phyloP scores from a whole-genome alignment of 768 basidiomycete species.

The Pisolithus albus region DNA sequence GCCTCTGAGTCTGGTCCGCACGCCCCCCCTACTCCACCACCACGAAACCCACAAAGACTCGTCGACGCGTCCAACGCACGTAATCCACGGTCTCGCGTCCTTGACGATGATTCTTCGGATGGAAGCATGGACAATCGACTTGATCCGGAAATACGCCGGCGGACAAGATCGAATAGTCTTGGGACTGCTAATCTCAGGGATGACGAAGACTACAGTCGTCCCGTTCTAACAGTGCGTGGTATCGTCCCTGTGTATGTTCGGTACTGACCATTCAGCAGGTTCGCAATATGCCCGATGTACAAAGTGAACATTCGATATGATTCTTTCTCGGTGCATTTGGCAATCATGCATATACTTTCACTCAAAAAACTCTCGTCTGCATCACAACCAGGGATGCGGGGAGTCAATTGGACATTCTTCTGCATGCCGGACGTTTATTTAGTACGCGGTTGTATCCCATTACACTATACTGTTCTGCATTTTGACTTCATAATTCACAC shows the following conservation, averaged over 20 bases:
- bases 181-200: constrained; percentile 31
- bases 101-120: constrained; percentile 8
- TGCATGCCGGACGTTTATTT: constrained; percentile 15
- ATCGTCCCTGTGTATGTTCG: not conserved
- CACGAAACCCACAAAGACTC: constrained; percentile 24
- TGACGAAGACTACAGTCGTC: constrained; percentile 50
- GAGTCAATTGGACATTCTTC: constrained; percentile 5
- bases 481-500: constrained; percentile 5
- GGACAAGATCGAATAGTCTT: constrained; percentile 16
- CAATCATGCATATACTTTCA: constrained; percentile 4
- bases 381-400: not conserved
- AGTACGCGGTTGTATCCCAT: constrained; percentile 4
- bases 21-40: constrained; percentile 14
- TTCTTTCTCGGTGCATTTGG: constrained; percentile 5
- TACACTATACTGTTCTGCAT: constrained; percentile 7
- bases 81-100: not conserved
- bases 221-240: constrained; percentile 46
- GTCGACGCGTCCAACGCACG: constrained; percentile 1
- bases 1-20: constrained; percentile 16
- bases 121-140: constrained; percentile 23
- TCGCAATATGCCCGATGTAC: constrained; percentile 46
- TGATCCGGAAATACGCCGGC: constrained; percentile 16
- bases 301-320: constrained; percentile 28
- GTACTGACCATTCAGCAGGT: constrained; percentile 33
- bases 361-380: constrained; percentile 2